These are phyloP conservation scores for Agrocybe chaxingu DNA, from an alignment of 768 basidiomycete genomes.

Conservation along the genomic window DNA sequence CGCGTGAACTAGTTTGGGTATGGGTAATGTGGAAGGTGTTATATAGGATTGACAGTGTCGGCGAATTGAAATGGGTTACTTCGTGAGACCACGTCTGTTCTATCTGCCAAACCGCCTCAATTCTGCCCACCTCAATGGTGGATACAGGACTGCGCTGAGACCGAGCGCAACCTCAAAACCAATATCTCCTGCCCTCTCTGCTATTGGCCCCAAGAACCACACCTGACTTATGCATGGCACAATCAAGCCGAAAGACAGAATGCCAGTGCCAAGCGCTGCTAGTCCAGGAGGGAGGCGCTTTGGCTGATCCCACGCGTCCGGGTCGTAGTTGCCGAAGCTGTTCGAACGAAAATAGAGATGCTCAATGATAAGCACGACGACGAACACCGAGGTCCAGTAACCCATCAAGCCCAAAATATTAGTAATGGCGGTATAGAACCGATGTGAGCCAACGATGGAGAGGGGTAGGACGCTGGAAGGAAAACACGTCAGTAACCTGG, in stretches of 20 bases:
- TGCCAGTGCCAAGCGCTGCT: constrained; percentile 57
- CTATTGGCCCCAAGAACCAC: constrained; percentile 79
- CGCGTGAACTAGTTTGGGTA: no score
- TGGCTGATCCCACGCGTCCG: constrained; percentile 54
- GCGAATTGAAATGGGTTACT: no score
- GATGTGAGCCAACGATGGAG: constrained; percentile 70
- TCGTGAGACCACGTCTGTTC: no score
- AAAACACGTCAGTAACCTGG: no score
- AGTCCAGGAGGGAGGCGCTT: constrained; percentile 58
- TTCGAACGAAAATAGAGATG: constrained; percentile 64
- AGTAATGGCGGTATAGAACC: constrained; percentile 64
- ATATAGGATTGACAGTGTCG: no score
- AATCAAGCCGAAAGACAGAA: constrained; percentile 54
- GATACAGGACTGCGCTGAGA: constrained; percentile 50
- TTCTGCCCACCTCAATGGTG: constrained; percentile 53
- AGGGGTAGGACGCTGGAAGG: constrained; percentile 60
- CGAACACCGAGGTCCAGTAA: constrained; percentile 65
- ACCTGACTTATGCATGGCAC: constrained; percentile 72
- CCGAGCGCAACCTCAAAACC: constrained; percentile 77
- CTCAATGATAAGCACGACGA: constrained; percentile 62
- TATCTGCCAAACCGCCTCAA: constrained; percentile 19
- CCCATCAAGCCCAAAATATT: constrained; percentile 77
- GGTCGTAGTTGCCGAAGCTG: constrained; percentile 50
- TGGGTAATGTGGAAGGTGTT: no score
- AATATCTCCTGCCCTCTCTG: constrained; percentile 66